phyloP scores from a whole-genome alignment of 2,329 filamentous ascomycete genomes.

The Fusarium oxysporum region DNA sequence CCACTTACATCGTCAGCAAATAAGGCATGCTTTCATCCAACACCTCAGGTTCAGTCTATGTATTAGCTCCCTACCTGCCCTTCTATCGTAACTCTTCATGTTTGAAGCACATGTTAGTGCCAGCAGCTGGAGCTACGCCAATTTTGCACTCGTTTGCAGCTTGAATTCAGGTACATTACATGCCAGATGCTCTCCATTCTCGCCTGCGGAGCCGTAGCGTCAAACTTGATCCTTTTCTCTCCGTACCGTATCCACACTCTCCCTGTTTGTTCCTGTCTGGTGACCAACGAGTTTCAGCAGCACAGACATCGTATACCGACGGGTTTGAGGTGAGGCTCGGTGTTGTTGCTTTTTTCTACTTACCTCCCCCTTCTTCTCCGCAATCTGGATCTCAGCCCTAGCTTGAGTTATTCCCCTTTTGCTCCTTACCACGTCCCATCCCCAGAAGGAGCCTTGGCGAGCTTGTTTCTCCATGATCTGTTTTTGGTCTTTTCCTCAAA shows the following conservation, averaged over 20 bases:
- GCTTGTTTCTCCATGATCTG: conserved; percentile 24
- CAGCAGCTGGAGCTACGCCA: not conserved
- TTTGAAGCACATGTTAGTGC: not conserved
- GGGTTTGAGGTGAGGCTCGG: conserved; percentile 22
- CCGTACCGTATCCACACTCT: conserved; percentile 23
- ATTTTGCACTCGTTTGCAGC: not conserved
- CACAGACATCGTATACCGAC: conserved; percentile 30
- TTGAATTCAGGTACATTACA: not conserved
- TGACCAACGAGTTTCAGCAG: conserved; percentile 31
- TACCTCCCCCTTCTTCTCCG: conserved; percentile 17
- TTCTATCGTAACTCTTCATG: not conserved
- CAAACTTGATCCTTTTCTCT: conserved; percentile 21
- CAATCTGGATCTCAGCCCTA: conserved; percentile 37
- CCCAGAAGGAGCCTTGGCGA: conserved; percentile 11
- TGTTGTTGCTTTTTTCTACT: conserved; percentile 15
- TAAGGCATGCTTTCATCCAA: not conserved
- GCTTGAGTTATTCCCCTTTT: conserved; percentile 21
- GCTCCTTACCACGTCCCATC: conserved; percentile 18
- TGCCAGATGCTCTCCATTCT: not conserved
- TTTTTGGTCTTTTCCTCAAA: not conserved
- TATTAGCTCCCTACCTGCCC: not conserved
- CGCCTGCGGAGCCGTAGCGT: conserved; percentile 29
- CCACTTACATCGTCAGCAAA: not conserved
- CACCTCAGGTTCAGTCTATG: not conserved
- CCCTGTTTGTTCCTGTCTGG: conserved; percentile 31